Conservation (phyloP, 1,284 basidiomycete genomes). For the Puccinia hordei region DNA sequence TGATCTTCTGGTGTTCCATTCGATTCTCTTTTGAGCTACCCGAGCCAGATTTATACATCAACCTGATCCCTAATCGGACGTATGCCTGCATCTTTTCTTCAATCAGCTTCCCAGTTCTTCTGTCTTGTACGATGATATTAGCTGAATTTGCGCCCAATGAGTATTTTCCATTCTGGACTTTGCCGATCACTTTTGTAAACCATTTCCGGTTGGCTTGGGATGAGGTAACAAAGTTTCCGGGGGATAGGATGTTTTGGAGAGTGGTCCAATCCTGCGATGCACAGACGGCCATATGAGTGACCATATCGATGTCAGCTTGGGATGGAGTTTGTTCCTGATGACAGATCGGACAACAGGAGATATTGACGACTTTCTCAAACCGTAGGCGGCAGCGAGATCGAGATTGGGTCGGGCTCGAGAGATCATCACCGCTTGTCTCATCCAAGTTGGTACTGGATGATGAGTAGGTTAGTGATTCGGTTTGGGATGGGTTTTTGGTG, state of each 20-base stretch:
- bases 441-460: not conserved
- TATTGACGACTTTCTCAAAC: slow-evolving; percentile 83
- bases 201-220: slow-evolving; percentile 95
- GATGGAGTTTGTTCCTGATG: slow-evolving; percentile 79
- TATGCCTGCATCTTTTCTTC: slow-evolving; percentile 96
- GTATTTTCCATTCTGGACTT: slow-evolving; percentile 71
- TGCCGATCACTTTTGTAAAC: slow-evolving; percentile 79
- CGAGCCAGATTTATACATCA: slow-evolving; percentile 85
- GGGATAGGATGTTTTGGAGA: slow-evolving; percentile 70
- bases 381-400: not conserved
- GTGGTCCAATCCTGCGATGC: slow-evolving; percentile 85
- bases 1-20: slow-evolving; percentile 78
- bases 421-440: not conserved
- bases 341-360: slow-evolving; percentile 90
- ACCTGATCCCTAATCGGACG: slow-evolving; percentile 83
- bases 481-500: not conserved
- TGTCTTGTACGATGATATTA: slow-evolving; percentile 74
- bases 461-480: not conserved
- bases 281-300: slow-evolving; percentile 74
- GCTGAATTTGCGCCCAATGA: slow-evolving; percentile 71
- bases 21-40: slow-evolving; percentile 62
- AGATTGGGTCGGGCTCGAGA: not conserved
- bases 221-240: slow-evolving; percentile 92
- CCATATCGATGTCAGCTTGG: slow-evolving; percentile 82
- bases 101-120: slow-evolving; percentile 83